Evolutionary conservation across 306 rosid genomes (phyloP).

Genomic region (Spatholobus suberectus): DNA sequence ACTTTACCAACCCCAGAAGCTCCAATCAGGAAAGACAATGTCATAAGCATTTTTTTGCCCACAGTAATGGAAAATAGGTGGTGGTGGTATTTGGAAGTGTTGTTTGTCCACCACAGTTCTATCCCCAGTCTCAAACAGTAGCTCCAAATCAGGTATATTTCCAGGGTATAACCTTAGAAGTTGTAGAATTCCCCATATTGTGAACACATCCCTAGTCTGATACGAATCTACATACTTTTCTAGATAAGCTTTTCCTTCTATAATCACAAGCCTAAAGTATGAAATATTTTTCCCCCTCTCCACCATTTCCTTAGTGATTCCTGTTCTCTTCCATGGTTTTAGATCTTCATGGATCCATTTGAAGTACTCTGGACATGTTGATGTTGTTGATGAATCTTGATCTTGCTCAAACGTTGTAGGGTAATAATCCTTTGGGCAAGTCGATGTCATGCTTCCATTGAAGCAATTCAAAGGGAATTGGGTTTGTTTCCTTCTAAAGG

Average conservation of each 20-base stretch:
- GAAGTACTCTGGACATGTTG: conserved; percentile 45
- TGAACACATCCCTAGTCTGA: conserved; percentile 49
- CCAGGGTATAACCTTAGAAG: conserved; percentile 52
- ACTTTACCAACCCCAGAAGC: conserved; percentile 55
- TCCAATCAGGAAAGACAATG: conserved; percentile 53
- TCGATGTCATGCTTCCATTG: neutral
- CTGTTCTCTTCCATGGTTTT: conserved; percentile 43
- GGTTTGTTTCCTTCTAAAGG: neutral
- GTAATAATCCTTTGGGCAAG: conserved; percentile 1
- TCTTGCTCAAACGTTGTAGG: neutral
- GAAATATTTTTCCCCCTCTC: conserved; percentile 24
- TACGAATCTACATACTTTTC: neutral
- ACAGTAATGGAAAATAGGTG: conserved; percentile 50
- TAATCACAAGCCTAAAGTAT: conserved; percentile 39
- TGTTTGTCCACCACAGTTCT: neutral
- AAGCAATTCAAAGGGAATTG: conserved; percentile 9
- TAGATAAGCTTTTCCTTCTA: conserved; percentile 41
- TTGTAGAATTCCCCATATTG: conserved; percentile 51
- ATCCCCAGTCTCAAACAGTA: conserved; percentile 46
- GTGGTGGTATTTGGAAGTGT: conserved; percentile 17
- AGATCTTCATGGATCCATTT: conserved; percentile 54
- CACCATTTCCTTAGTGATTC: conserved; percentile 47
- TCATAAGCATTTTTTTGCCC: conserved; percentile 15
- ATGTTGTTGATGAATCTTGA: neutral
- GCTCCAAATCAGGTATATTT: conserved; percentile 47